A percentile compares a stretch with the other conserved stretches of the same genome.
Evolutionary conservation across 805 yeast species (phyloP).

Genomic region (Saccharomycopsis guyanensis): DNA sequence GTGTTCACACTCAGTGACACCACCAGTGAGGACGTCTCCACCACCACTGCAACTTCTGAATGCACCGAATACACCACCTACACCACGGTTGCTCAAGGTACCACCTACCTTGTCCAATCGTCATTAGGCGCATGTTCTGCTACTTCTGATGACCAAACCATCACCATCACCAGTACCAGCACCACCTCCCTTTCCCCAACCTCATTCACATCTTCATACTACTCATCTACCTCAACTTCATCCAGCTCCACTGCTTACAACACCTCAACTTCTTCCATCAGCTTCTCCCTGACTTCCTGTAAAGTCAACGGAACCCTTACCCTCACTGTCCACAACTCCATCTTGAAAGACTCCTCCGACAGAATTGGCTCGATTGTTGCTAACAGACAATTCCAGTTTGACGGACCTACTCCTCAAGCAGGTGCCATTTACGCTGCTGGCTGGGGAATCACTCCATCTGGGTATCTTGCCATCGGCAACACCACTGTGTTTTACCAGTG

Average conservation of each 20-base stretch:
- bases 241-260: conserved; percentile 22
- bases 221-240: conserved; percentile 23
- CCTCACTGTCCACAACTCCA: conserved; percentile 35
- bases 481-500: conserved; percentile 45
- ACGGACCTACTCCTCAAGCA: conserved; percentile 58
- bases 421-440: conserved; percentile 45
- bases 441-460: conserved; percentile 32
- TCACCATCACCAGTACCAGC: background rate
- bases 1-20: conserved; percentile 21
- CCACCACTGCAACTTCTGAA: conserved; percentile 1
- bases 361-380: conserved; percentile 56
- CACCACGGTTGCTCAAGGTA: conserved; percentile 15
- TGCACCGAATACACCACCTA: conserved; percentile 15
- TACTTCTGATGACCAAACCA: conserved; percentile 1
- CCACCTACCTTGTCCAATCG: conserved; percentile 19
- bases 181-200: conserved; percentile 24
- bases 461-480: conserved; percentile 42
- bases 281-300: conserved; percentile 27
- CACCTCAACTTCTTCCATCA: conserved; percentile 21
- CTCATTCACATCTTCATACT: conserved; percentile 23
- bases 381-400: conserved; percentile 57
- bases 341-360: conserved; percentile 39
- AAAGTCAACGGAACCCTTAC: conserved; percentile 35
- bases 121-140: conserved; percentile 7
- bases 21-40: conserved; percentile 4